Evolutionary conservation across 1,284 basidiomycete genomes (phyloP).

Genomic region (Boletus sp.): DNA sequence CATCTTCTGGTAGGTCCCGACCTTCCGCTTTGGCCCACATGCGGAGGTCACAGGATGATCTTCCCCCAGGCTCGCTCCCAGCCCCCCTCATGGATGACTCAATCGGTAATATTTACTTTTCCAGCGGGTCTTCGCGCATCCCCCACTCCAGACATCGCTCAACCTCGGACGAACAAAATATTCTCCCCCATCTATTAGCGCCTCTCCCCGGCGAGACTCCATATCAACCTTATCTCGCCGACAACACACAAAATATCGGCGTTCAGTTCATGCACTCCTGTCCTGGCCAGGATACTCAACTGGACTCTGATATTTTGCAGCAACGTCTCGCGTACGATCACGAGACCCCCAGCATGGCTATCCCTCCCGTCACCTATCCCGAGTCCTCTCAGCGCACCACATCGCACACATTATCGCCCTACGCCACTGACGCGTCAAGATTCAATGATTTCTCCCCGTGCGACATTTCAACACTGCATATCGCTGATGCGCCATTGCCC

Average conservation of each 20-base stretch:
- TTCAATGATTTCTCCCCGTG: slow-evolving; percentile 10
- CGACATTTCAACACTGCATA: slow-evolving; percentile 14
- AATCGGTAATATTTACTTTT: slow-evolving; percentile 14
- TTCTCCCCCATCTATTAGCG: slow-evolving; percentile 19
- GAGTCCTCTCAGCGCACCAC: slow-evolving; percentile 34
- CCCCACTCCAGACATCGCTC: slow-evolving; percentile 14
- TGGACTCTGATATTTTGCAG: slow-evolving; percentile 30
- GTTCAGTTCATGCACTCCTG: slow-evolving; percentile 32
- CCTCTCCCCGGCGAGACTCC: slow-evolving; percentile 17
- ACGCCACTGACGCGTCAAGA: slow-evolving; percentile 17
- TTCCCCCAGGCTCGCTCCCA: slow-evolving; percentile 8
- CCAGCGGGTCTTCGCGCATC: slow-evolving; percentile 12
- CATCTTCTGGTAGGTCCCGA: slow-evolving; percentile 24
- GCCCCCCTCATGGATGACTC: slow-evolving; percentile 24
- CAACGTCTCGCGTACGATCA: slow-evolving; percentile 12
- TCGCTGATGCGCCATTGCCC: slow-evolving; percentile 12
- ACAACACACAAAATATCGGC: slow-evolving; percentile 28
- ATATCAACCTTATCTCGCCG: slow-evolving; percentile 21
- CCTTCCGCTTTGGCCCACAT: slow-evolving; percentile 10
- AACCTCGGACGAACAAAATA: slow-evolving; percentile 15
- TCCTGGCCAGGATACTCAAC: slow-evolving; percentile 23
- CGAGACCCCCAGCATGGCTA: background rate
- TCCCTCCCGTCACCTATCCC: slow-evolving; percentile 23
- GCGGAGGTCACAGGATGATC: slow-evolving; percentile 25
- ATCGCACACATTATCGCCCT: slow-evolving; percentile 19